Base-by-base conservation (phyloP, 768 basidiomycete genomes). In the Thelephora ganbajun region DNA sequence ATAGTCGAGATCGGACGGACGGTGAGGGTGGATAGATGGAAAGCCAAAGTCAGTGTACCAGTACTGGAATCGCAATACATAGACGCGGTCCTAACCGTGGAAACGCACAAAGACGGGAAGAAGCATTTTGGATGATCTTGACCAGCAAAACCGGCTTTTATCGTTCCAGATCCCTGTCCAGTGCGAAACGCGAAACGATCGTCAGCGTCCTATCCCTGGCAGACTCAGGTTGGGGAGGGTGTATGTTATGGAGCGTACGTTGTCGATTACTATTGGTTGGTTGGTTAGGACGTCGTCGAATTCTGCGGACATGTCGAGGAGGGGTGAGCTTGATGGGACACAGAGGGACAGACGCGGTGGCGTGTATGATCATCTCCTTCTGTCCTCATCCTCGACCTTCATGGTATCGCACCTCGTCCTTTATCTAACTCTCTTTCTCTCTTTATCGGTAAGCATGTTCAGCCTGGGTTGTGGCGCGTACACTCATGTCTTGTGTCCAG, bases 61-160 rank as follows among this genome's bases (percentile, higher is more conserved):
- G 44, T 41, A 41, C 9, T 2, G 16, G 18, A 14, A 41, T 18
- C 18, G 12, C 18, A 41, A n/a, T 7, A 22, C 12, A 14, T n/a
- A 41, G 39, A 16, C 50, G 53, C 46, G 51, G 48, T 48, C 50
- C 58, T 57, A 68, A 68, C 63, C 63, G 58, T 64, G 53, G 54
- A 59, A 59, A 79, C 91, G 69, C 68, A 96, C 93, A 91, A 97
- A 54, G 92, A 96, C 53, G 96, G 93, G 60, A 98, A 98, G 74
- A 93, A 98, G 62, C 93, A 97, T 76, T 96, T 96, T 37, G 96
- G 96, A 62, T 96, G 92, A 66, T 97, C 94, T 66, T 97, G 88
- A 42, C 96, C 96, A 47, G 96, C 96, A 61, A 99, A 99, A 35
- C 96, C 96, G 51, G 96, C 96, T 66, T 98, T 99, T 63, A 99